phyloP scores from a whole-genome alignment of 75 land plant species.

The Adiantum capillusveneris region DNA sequence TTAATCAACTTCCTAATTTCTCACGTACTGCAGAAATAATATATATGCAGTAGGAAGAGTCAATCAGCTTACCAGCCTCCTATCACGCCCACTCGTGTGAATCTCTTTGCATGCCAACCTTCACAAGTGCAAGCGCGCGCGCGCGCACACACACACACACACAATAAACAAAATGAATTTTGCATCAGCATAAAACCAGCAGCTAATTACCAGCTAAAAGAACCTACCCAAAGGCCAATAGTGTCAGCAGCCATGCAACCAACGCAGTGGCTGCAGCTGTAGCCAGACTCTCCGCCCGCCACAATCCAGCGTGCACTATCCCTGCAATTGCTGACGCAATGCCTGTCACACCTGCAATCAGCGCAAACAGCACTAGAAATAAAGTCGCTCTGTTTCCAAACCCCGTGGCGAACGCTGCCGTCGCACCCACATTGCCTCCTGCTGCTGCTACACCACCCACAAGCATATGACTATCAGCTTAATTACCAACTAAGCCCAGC shows the following conservation, averaged over 20 bases:
- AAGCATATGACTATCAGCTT: too few species aligned
- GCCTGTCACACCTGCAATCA: constrained; percentile 63
- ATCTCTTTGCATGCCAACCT: constrained; percentile 77
- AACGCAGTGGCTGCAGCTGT: constrained; percentile 51
- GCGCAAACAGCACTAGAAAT: constrained; percentile 47
- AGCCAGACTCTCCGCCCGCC: constrained; percentile 30
- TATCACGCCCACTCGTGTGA: constrained; percentile 34
- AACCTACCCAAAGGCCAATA: constrained; percentile 73
- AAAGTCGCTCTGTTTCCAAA: constrained; percentile 63
- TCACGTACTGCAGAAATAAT: neutral
- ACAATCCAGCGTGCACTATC: constrained; percentile 27
- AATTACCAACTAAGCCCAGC: too few species aligned
- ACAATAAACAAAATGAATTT: neutral
- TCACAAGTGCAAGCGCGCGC: neutral
- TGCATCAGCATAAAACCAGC: neutral
- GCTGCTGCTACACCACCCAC: too few species aligned
- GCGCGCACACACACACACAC: too few species aligned
- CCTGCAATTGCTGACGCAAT: constrained; percentile 49
- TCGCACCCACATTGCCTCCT: too few species aligned
- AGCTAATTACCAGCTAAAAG: neutral
- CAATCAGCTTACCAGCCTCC: constrained; percentile 40
- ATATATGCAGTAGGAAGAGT: neutral
- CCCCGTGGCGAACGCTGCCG: too few species aligned
- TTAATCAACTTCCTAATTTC: neutral
- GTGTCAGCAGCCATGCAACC: constrained; percentile 56